phyloP scores from a whole-genome alignment of 768 basidiomycete genomes.

The Leccinellum luteum region DNA sequence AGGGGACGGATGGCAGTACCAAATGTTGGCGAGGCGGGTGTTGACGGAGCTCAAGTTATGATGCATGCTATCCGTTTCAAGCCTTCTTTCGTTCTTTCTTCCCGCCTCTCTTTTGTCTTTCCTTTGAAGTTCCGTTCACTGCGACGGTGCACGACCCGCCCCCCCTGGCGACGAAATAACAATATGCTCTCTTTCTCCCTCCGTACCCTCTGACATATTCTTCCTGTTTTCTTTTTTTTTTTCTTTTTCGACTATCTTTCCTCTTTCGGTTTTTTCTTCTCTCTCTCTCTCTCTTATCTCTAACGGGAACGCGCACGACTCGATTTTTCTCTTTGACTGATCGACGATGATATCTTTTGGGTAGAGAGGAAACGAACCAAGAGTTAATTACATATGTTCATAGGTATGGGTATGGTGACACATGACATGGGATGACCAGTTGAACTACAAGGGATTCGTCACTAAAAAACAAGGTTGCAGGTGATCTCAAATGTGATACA shows the following conservation, averaged over 20 bases:
- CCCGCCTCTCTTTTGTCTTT: neutral
- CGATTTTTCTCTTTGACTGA: neutral
- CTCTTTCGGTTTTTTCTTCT: neutral
- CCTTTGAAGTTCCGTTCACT: neutral
- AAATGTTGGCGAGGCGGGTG: constrained; percentile 88
- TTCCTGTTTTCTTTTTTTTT: neutral
- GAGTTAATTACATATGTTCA: neutral
- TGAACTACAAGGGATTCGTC: neutral
- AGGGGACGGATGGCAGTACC: constrained; percentile 96
- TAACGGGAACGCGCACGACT: neutral
- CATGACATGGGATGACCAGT: neutral
- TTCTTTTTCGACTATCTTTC: neutral
- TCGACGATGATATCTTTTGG: neutral
- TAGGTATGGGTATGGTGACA: neutral
- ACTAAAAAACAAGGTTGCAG: neutral
- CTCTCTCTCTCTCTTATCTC: neutral
- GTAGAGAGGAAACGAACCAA: neutral
- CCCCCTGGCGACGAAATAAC: neutral
- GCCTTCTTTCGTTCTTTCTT: neutral
- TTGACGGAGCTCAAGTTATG: constrained; percentile 85
- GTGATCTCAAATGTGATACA: neutral
- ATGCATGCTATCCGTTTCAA: constrained; percentile 14
- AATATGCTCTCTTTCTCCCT: neutral
- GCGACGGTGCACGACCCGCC: neutral
- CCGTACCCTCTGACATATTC: neutral